phyloP scores from a whole-genome alignment of 2,329 filamentous ascomycete species.

The Venturia pyrina region DNA sequence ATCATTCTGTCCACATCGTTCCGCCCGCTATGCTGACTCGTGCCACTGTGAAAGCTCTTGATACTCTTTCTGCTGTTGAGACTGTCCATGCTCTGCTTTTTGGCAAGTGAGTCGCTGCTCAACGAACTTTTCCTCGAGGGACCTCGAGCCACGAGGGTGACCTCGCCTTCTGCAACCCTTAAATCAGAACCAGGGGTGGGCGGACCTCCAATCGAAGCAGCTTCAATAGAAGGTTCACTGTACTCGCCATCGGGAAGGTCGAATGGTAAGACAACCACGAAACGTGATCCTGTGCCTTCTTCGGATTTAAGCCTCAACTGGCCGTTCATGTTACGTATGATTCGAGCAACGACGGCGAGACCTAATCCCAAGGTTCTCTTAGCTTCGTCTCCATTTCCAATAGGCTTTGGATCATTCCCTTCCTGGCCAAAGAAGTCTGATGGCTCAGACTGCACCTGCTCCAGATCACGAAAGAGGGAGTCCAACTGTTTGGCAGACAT shows the following conservation, averaged over 20 bases:
- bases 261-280: conserved; percentile 72
- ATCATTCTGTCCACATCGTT: conserved; percentile 63
- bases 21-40: conserved; percentile 33
- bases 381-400: conserved; percentile 19
- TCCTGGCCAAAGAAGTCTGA: conserved; percentile 30
- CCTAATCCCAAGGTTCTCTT: conserved; percentile 61
- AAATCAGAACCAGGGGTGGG: conserved; percentile 13
- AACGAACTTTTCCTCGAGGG: conserved; percentile 15
- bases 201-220: not conserved
- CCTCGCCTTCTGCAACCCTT: conserved; percentile 36
- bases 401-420: conserved; percentile 19
- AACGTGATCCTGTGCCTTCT: conserved; percentile 69
- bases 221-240: conserved; percentile 3
- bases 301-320: conserved; percentile 79
- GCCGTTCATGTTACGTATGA: conserved; percentile 82
- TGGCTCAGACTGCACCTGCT: conserved; percentile 54
- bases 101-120: conserved; percentile 15
- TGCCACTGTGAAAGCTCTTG: conserved; percentile 31
- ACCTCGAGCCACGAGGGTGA: conserved; percentile 49
- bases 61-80: conserved; percentile 15
- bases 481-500: conserved; percentile 49
- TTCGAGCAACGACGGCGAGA: conserved; percentile 77
- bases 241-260: conserved; percentile 43
- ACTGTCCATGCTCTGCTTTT: conserved; percentile 21
- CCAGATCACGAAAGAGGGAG: conserved; percentile 49